Conservation (phyloP, 176 grass and related monocot species). For the Rhipidocladum racemiflorum region DNA sequence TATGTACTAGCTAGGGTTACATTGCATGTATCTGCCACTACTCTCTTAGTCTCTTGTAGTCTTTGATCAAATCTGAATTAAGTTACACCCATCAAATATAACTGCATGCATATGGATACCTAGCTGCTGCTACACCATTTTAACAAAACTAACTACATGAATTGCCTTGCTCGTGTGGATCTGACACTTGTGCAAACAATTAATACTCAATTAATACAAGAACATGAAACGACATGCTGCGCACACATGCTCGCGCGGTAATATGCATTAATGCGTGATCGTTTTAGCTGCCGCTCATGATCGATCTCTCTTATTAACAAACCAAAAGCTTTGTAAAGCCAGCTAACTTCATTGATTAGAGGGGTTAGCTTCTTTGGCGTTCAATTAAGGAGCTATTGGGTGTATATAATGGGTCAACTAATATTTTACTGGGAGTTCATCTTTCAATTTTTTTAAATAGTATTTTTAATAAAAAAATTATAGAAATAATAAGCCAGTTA, state of each 20-base stretch:
- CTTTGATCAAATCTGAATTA: not conserved
- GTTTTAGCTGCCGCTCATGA: not conserved
- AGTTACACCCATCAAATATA: not conserved
- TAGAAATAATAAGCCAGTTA: no score
- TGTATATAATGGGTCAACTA: conserved; percentile 24
- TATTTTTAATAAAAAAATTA: no score
- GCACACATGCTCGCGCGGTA: not conserved
- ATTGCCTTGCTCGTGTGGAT: not conserved
- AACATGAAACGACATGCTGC: conserved; percentile 18
- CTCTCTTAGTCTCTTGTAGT: not conserved
- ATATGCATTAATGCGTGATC: no score
- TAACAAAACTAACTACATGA: not conserved
- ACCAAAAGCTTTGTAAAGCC: not conserved
- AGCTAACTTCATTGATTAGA: conserved; percentile 13
- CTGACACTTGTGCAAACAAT: not conserved
- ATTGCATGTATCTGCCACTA: not conserved
- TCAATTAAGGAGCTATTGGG: conserved; percentile 9
- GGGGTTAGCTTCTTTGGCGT: conserved; percentile 15
- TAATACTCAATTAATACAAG: not conserved
- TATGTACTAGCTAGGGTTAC: not conserved
- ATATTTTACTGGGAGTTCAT: not conserved
- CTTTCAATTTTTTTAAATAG: no score
- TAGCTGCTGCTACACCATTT: not conserved
- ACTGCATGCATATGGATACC: not conserved
- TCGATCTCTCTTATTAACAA: not conserved